Evolutionary conservation across 2,329 filamentous ascomycete species (phyloP), one percentile per base, ranked within the genome.

Genomic region (Fusarium multiceps): DNA sequence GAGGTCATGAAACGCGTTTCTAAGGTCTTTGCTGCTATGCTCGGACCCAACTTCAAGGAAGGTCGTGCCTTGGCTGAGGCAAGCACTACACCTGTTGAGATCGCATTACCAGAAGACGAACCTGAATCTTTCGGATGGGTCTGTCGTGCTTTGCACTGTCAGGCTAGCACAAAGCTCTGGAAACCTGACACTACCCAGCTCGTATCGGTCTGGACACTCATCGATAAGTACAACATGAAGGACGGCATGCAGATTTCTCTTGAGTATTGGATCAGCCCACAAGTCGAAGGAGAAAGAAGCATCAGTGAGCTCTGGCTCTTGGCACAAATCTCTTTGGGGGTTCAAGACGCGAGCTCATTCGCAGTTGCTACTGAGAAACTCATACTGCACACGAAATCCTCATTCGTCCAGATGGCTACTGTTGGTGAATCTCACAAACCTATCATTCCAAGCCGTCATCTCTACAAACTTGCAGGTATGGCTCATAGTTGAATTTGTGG

Each of bases 191-290:
- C 12, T 3, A 2, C 1, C 11, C 28, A 30, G 20, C 20, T 59
- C 11, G 1, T 10, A 2, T 10, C 46, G 2, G 5, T 55, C 16
- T 43, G 46, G 30, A 14, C 7, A 2, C 7, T 63, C 14, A 27
- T 43, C n/a, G 32, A 68, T 3, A 68, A 68, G 40, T 68, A 68
- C 40, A 16, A 43, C 14, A 25, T 63, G 30, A 32, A 28, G 10
- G 41, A 49, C 7, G n/a, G 28, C 16, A 50, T 68, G 14, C 32
- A 49, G 4, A 20, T 68, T 46, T 68, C 65, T 3, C 7, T 68
- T 9, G 4, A 3, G 0, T 20, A n/a, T 8, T 68, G 65, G 65
- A 4, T 34, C 18, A 11, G 7, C 1, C 0, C 6, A 2, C 20
- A 7, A 5, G 7, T 34, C 27, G 9, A 16, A 4, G 10, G 7